Evolutionary conservation across 306 rosid genomes (phyloP).

Genomic region (Morella rubra): DNA sequence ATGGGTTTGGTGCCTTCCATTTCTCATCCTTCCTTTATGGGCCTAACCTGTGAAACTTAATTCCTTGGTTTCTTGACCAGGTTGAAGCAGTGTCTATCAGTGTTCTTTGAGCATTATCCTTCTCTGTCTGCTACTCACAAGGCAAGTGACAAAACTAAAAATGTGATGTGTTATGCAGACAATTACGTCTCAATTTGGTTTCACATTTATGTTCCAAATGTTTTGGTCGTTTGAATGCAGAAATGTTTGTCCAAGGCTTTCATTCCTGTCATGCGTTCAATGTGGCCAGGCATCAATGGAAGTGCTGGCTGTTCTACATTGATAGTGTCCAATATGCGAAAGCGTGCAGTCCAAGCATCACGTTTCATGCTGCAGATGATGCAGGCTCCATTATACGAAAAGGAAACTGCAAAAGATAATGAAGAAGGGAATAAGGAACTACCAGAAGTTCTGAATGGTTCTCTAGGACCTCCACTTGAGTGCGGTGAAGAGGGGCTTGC

Average conservation of each 20-base stretch:
- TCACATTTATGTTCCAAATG: not conserved
- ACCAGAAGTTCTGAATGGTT: constrained; percentile 48
- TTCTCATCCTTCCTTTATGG: not conserved
- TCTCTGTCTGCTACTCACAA: constrained; percentile 74
- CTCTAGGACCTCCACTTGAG: constrained; percentile 62
- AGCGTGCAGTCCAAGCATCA: constrained; percentile 91
- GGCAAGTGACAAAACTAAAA: constrained; percentile 43
- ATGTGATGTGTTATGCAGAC: constrained; percentile 15
- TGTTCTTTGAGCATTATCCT: constrained; percentile 93
- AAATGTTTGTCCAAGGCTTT: constrained; percentile 76
- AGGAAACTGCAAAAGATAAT: constrained; percentile 49
- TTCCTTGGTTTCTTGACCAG: constrained; percentile 37
- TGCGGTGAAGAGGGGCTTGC: constrained; percentile 89
- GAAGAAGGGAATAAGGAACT: constrained; percentile 38
- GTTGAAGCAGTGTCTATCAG: constrained; percentile 88
- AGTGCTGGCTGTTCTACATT: constrained; percentile 57
- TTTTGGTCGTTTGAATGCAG: constrained; percentile 48
- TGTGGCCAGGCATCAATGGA: constrained; percentile 94
- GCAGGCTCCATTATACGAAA: constrained; percentile 65
- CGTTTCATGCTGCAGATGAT: constrained; percentile 96
- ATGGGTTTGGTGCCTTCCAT: not conserved
- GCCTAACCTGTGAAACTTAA: constrained; percentile 15
- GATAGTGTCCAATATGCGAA: constrained; percentile 73
- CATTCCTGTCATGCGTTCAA: constrained; percentile 71
- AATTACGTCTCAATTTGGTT: not conserved